A percentile compares a stretch with the other conserved stretches of the same genome.
Evolutionary conservation across 371 early-diverging fungal genomes (phyloP).

Genomic region (Rhizomucor pusillus): DNA sequence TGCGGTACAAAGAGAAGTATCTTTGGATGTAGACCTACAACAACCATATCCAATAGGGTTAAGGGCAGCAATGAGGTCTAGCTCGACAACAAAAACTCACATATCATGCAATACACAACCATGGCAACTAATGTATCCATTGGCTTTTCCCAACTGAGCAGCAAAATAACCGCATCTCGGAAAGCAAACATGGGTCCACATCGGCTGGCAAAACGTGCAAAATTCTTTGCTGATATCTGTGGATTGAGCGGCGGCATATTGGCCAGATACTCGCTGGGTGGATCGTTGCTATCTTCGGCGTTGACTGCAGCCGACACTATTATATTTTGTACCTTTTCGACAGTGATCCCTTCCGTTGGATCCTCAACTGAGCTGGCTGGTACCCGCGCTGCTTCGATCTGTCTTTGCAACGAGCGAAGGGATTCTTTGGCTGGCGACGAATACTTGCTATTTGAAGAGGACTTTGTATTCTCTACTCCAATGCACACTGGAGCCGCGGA

Average conservation of each 20-base stretch:
- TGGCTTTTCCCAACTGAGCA: constrained; percentile 47
- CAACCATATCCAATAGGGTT: neutral
- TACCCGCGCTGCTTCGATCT: neutral
- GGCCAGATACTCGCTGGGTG: constrained; percentile 31
- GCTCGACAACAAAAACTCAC: constrained; percentile 23
- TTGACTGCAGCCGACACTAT: constrained; percentile 42
- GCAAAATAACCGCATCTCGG: constrained; percentile 35
- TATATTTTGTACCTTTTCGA: constrained; percentile 28
- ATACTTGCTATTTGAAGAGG: neutral
- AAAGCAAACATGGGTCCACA: constrained; percentile 45
- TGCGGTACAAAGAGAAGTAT: constrained; percentile 35
- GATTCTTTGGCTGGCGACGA: neutral
- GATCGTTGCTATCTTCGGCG: constrained; percentile 24
- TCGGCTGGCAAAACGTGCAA: constrained; percentile 41
- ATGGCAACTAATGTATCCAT: constrained; percentile 36
- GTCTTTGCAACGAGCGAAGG: neutral
- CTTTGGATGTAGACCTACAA: constrained; percentile 35
- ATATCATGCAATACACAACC: constrained; percentile 34
- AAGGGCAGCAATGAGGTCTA: neutral
- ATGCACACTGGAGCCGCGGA: neutral
- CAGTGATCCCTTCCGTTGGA: constrained; percentile 3
- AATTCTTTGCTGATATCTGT: constrained; percentile 44
- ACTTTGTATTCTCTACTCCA: neutral
- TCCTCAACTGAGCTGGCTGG: neutral
- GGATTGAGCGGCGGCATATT: constrained; percentile 37